These are phyloP conservation scores for Pterula multifida DNA, from an alignment of 1,284 basidiomycete genomes.

Conservation along the genomic window DNA sequence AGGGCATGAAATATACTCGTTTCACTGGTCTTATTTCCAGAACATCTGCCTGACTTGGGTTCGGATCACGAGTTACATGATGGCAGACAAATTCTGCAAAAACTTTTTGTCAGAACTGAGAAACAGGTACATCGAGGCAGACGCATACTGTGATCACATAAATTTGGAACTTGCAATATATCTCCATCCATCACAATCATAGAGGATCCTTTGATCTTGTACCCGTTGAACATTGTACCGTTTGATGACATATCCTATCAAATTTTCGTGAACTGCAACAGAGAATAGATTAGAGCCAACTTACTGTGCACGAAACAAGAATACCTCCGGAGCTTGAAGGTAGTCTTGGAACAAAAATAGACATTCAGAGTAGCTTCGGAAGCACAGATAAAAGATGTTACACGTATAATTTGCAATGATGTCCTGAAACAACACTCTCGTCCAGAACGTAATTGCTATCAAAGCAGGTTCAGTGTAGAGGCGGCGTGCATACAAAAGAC, in stretches of 20 bases:
- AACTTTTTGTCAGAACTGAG: constrained; percentile 1
- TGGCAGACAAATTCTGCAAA: constrained; percentile 52
- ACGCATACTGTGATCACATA: constrained; percentile 1
- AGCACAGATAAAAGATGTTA: constrained; percentile 18
- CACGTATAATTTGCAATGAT: constrained; percentile 76
- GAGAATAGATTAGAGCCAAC: constrained; percentile 2
- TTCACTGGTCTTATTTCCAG: not conserved
- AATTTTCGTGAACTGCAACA: not conserved
- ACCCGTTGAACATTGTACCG: constrained; percentile 60
- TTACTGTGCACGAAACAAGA: constrained; percentile 65
- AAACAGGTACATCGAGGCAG: constrained; percentile 4
- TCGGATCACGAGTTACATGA: constrained; percentile 39
- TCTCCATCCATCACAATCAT: constrained; percentile 70
- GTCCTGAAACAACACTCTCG: constrained; percentile 43
- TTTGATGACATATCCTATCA: constrained; percentile 69
- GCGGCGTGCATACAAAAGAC: constrained; percentile 4
- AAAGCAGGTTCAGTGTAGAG: constrained; percentile 4
- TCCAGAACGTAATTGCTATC: constrained; percentile 35
- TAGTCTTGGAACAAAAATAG: constrained; percentile 38
- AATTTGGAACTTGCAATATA: constrained; percentile 41
- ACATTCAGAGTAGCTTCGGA: not conserved
- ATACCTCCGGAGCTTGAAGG: constrained; percentile 58
- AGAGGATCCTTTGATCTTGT: constrained; percentile 48
- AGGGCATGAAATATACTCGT: not conserved
- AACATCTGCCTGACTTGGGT: constrained; percentile 10